Conservation (phyloP, 2,329 filamentous ascomycete genomes). For the Pseudogymnoascus sp. region DNA sequence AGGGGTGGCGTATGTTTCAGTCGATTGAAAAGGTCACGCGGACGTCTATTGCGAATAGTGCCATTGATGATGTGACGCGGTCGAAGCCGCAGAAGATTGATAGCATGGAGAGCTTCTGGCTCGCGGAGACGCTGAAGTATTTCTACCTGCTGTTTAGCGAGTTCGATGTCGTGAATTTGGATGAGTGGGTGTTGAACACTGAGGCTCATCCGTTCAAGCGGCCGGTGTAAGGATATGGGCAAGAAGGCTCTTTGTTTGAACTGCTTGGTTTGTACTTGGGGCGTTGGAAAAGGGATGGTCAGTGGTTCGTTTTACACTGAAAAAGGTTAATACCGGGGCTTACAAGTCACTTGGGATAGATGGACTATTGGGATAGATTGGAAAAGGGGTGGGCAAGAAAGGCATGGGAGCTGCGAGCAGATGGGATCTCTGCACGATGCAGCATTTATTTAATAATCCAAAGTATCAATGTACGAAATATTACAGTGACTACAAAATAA, state of each 20-base stretch:
- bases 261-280: background rate
- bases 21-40: slow-evolving; percentile 33
- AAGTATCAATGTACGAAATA: background rate
- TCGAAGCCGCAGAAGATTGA: slow-evolving; percentile 36
- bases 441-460: slow-evolving; percentile 1
- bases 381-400: background rate
- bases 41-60: slow-evolving; percentile 33
- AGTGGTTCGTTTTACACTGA: background rate
- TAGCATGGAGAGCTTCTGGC: slow-evolving; percentile 53
- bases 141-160: slow-evolving; percentile 73
- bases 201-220: slow-evolving; percentile 24
- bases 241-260: background rate
- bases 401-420: background rate
- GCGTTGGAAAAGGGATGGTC: background rate
- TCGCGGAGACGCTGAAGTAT: slow-evolving; percentile 66
- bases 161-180: slow-evolving; percentile 50
- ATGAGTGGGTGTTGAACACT: slow-evolving; percentile 50
- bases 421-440: background rate
- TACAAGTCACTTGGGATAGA: background rate
- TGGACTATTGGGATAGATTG: background rate
- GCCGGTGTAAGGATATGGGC: slow-evolving; percentile 8
- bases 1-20: slow-evolving; percentile 37
- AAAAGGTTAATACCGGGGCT: background rate
- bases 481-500: too few species aligned
- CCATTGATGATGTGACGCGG: slow-evolving; percentile 30